Evolutionary conservation across 192 early-diverging fungal genomes (phyloP).

Genomic region (Entomortierella parvispora): DNA sequence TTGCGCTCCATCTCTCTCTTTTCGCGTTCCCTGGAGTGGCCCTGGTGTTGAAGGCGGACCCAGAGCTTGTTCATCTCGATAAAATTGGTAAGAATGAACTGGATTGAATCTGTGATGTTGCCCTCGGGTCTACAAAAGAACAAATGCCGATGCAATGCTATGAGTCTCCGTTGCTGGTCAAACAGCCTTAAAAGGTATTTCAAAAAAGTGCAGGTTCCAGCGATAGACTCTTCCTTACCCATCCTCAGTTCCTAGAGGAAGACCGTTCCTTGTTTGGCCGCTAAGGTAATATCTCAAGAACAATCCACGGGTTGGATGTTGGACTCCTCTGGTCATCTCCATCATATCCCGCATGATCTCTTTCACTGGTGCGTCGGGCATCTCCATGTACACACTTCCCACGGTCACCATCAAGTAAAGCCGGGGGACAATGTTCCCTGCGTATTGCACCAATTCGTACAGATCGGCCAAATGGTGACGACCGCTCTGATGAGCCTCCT

Average conservation of each 20-base stretch:
- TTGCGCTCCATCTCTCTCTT: constrained; percentile 95
- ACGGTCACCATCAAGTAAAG: constrained; percentile 99
- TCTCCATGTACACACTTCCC: constrained; percentile 95
- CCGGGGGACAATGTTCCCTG: constrained; percentile 98
- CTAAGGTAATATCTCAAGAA: constrained; percentile 97
- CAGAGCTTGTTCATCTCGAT: constrained; percentile 99
- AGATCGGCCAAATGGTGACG: constrained; percentile 90
- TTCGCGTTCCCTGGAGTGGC: constrained; percentile 92
- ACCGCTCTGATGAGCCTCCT: constrained; percentile 87
- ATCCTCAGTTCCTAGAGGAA: constrained; percentile 78
- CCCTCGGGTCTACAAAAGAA: constrained; percentile 72
- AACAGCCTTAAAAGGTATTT: background rate
- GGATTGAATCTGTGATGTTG: constrained; percentile 90
- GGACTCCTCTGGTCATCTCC: constrained; percentile 98
- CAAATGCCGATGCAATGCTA: background rate
- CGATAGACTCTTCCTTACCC: constrained; percentile 54
- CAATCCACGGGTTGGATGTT: constrained; percentile 97
- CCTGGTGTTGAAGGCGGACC: constrained; percentile 98
- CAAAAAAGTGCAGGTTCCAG: too few relatives aligned
- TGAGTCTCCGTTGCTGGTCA: background rate
- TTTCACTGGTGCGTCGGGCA: constrained; percentile 90
- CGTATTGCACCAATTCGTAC: constrained; percentile 98
- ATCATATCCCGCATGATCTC: constrained; percentile 99
- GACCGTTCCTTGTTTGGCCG: constrained; percentile 94
- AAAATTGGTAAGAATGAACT: constrained; percentile 97